phyloP scores from a whole-genome alignment of 192 early-diverging fungal species.

The Backusella psychrophila region DNA sequence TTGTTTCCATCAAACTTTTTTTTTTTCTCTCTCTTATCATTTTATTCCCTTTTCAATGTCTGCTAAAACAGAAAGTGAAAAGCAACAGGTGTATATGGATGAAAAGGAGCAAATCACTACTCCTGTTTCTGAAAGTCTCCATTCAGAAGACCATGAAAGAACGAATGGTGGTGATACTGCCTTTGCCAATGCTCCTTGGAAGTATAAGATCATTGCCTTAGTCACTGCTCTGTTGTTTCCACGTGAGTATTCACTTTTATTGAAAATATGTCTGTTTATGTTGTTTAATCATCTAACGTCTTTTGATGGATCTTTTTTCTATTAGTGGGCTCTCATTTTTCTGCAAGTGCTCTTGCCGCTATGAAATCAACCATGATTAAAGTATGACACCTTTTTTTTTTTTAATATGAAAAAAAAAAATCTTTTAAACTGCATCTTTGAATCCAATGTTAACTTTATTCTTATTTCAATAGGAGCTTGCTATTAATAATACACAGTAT shows the following conservation, averaged over 20 bases:
- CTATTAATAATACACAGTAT: constrained; percentile 59
- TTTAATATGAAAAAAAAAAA: constrained; percentile 5
- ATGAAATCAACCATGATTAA: constrained; percentile 70
- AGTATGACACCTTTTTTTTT: constrained; percentile 36
- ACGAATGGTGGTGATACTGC: constrained; percentile 21
- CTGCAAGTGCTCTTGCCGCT: constrained; percentile 64
- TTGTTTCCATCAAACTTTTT: not conserved
- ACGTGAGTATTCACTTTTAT: constrained; percentile 37
- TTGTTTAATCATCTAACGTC: not conserved
- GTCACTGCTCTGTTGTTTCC: constrained; percentile 57
- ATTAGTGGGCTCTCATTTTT: constrained; percentile 71
- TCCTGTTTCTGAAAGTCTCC: not conserved
- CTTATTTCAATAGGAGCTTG: constrained; percentile 41
- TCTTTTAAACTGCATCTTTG: not conserved
- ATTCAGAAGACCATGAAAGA: not conserved
- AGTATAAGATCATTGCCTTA: constrained; percentile 58
- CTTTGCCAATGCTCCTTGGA: constrained; percentile 39
- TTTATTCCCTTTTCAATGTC: not conserved
- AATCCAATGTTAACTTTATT: not conserved
- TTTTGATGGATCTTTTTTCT: not conserved
- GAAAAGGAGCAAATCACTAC: constrained; percentile 5
- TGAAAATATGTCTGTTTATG: not conserved
- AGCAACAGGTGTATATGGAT: not conserved
- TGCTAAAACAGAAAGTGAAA: constrained; percentile 6
- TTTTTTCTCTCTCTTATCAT: not conserved